A percentile compares a stretch with the other conserved stretches of the same genome.
These are phyloP conservation scores for Pyrenophora teres DNA, from an alignment of 2,329 filamentous ascomycete genomes.

Conservation along the genomic window DNA sequence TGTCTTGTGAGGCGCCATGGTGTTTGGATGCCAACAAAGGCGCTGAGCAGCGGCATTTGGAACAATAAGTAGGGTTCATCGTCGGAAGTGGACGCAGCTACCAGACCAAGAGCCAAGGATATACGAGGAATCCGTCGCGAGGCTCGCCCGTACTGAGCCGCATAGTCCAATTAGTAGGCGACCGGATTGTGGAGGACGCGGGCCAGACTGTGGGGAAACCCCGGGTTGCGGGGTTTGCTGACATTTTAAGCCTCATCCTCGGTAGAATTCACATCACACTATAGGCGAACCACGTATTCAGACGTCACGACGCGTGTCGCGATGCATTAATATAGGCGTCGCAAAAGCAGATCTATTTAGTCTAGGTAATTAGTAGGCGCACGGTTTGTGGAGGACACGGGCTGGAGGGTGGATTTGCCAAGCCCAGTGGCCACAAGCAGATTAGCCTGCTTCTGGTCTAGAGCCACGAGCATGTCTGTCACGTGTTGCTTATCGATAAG, in stretches of 20 bases:
- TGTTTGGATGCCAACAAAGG: neutral
- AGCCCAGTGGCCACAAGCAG: too few relatives aligned
- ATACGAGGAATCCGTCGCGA: neutral
- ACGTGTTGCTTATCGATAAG: too few relatives aligned
- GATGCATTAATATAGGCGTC: too few relatives aligned
- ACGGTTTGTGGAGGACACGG: constrained; percentile 18
- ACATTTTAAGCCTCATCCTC: constrained; percentile 11
- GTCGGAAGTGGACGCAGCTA: neutral
- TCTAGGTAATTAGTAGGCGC: constrained; percentile 3
- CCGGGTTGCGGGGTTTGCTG: constrained; percentile 5
- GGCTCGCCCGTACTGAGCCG: constrained; percentile 16
- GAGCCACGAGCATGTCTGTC: too few relatives aligned
- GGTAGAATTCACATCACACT: neutral
- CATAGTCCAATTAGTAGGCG: constrained; percentile 10
- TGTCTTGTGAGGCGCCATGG: constrained; percentile 8
- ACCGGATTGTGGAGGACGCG: constrained; percentile 18
- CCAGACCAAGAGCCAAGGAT: neutral
- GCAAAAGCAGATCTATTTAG: too few relatives aligned
- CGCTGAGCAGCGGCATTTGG: neutral
- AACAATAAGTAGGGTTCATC: constrained; percentile 1
- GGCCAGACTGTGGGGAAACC: constrained; percentile 10
- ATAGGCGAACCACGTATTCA: constrained; percentile 5
- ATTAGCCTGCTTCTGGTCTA: too few relatives aligned
- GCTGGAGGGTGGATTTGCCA: neutral
- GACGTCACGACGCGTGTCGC: too few relatives aligned